phyloP scores from a whole-genome alignment of 305 asterid species.

The Ruellia speciosa region DNA sequence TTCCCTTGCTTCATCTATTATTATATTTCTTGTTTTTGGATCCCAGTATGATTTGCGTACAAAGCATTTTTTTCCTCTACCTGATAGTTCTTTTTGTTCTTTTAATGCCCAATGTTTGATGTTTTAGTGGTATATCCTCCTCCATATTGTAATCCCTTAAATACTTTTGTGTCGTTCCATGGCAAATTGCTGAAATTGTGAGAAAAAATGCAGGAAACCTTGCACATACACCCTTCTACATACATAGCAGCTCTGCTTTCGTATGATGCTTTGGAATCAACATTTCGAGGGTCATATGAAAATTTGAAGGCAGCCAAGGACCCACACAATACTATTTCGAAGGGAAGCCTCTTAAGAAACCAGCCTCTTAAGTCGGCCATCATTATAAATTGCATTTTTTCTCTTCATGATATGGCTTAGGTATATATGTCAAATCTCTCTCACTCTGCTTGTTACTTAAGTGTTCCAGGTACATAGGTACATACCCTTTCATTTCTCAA shows the following conservation, averaged over 20 bases:
- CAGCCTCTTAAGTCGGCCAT: slow-evolving; percentile 96
- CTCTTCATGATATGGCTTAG: slow-evolving; percentile 98
- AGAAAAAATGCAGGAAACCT: slow-evolving; percentile 55
- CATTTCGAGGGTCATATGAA: slow-evolving; percentile 24
- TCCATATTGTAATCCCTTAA: too few relatives aligned
- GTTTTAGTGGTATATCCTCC: not conserved
- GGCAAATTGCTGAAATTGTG: not conserved
- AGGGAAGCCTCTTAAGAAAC: slow-evolving; percentile 52
- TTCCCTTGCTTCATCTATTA: slow-evolving; percentile 52
- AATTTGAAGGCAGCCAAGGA: slow-evolving; percentile 14
- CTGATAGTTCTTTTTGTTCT: too few relatives aligned
- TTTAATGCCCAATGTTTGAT: slow-evolving; percentile 10
- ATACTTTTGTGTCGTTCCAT: not conserved
- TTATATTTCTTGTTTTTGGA: slow-evolving; percentile 52
- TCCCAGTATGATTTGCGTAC: slow-evolving; percentile 53
- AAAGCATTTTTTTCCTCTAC: slow-evolving; percentile 2
- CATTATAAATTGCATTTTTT: slow-evolving; percentile 64
- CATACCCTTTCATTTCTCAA: not conserved
- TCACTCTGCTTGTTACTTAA: not conserved
- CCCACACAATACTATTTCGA: slow-evolving; percentile 18
- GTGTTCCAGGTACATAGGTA: too few relatives aligned
- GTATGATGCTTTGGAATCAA: slow-evolving; percentile 42
- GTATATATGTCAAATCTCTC: slow-evolving; percentile 26
- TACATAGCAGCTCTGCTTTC: slow-evolving; percentile 24
- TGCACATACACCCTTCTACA: slow-evolving; percentile 48